phyloP scores from a whole-genome alignment of 768 basidiomycete genomes.

The Chalciporus pseudorubinellus region DNA sequence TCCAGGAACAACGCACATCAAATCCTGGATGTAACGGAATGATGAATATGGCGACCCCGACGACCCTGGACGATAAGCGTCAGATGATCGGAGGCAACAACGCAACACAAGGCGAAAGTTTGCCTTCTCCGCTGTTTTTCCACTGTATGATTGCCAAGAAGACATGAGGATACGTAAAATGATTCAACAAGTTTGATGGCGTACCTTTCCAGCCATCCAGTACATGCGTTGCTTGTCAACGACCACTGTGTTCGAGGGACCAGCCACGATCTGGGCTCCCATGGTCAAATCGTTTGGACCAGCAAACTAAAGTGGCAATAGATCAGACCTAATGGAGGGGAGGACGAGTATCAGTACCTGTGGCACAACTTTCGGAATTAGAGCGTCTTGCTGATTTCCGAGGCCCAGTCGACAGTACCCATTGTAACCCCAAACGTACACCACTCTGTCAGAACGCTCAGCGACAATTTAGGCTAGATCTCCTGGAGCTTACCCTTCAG shows the following conservation, averaged over 20 bases:
- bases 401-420: slow-evolving; percentile 91
- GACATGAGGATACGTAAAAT: background rate
- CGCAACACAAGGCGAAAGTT: background rate
- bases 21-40: slow-evolving; percentile 84
- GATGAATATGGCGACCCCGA: slow-evolving; percentile 84
- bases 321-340: background rate
- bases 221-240: slow-evolving; percentile 85
- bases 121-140: slow-evolving; percentile 94
- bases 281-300: slow-evolving; percentile 63
- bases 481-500: slow-evolving; percentile 53
- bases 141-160: slow-evolving; percentile 49
- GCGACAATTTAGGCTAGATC: background rate
- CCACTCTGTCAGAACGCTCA: slow-evolving; percentile 44
- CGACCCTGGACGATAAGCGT: slow-evolving; percentile 59
- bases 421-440: slow-evolving; percentile 87
- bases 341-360: slow-evolving; percentile 44
- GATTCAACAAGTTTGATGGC: slow-evolving; percentile 5
- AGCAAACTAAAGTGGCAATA: slow-evolving; percentile 53
- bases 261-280: slow-evolving; percentile 67
- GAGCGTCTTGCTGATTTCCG: slow-evolving; percentile 76
- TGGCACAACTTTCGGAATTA: slow-evolving; percentile 81
- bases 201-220: slow-evolving; percentile 80
- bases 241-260: slow-evolving; percentile 81
- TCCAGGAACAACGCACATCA: slow-evolving; percentile 52
- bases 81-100: slow-evolving; percentile 1